phyloP scores from a whole-genome alignment of 257 asterid species.

The Fraxinus anomala region DNA sequence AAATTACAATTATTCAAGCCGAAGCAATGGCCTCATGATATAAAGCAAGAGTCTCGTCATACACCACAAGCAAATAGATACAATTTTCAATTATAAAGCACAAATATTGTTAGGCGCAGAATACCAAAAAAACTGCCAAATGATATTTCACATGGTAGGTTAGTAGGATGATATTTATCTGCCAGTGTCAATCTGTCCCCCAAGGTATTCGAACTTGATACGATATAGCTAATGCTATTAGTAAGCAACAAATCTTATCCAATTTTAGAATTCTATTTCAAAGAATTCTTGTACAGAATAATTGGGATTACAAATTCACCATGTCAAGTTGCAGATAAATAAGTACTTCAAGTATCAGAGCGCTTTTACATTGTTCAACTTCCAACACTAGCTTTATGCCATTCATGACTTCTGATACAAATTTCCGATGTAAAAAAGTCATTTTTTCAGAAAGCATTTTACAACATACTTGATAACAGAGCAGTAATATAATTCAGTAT shows the following conservation, averaged over 20 bases:
- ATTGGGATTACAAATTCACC: background rate
- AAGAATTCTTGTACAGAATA: background rate
- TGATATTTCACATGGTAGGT: background rate
- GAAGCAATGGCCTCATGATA: background rate
- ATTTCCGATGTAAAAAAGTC: background rate
- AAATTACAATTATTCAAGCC: background rate
- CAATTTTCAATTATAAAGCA: background rate
- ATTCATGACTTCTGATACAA: background rate
- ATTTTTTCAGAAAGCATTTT: background rate
- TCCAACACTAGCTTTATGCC: background rate
- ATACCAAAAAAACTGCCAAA: background rate
- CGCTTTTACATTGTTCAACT: background rate
- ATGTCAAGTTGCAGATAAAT: conserved; percentile 1
- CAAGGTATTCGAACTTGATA: background rate
- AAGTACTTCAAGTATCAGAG: background rate
- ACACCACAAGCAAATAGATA: background rate
- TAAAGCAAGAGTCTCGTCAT: background rate
- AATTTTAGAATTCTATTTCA: background rate
- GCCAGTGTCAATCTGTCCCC: background rate
- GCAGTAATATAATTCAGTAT: background rate
- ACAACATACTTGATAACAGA: background rate
- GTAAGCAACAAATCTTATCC: background rate
- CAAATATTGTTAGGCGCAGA: background rate
- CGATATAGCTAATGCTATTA: background rate
- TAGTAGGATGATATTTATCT: too few species aligned